Percentiles rank a stretch among this genome's conserved stretches.
These are phyloP conservation scores for Leishmania gerbilli DNA, from an alignment of 208 protist species.

Conservation along the genomic window DNA sequence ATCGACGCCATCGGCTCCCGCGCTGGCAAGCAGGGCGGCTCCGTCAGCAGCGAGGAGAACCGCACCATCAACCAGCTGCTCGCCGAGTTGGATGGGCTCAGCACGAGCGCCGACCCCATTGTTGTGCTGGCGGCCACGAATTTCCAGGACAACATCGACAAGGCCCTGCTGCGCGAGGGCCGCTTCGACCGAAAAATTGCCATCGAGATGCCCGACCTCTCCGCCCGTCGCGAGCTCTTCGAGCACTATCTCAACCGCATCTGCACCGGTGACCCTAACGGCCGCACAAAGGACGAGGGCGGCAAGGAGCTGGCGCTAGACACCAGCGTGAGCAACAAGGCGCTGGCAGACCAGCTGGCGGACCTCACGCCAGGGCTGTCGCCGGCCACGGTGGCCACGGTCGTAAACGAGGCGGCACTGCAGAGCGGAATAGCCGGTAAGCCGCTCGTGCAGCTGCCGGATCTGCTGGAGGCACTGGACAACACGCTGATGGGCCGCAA, in stretches of 20 bases:
- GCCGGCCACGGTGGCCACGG: slow-evolving; percentile 96
- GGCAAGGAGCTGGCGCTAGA: slow-evolving; percentile 56
- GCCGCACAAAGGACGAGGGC: slow-evolving; percentile 59
- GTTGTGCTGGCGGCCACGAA: slow-evolving; percentile 98
- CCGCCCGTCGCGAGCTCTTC: slow-evolving; percentile 84
- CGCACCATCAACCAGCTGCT: slow-evolving; percentile 97
- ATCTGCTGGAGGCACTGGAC: slow-evolving; percentile 79
- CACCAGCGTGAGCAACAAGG: slow-evolving; percentile 62
- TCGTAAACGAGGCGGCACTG: slow-evolving; percentile 97
- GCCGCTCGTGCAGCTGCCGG: slow-evolving; percentile 66
- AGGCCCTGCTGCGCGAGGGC: slow-evolving; percentile 86
- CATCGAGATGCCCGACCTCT: slow-evolving; percentile 87
- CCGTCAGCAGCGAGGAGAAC: slow-evolving; percentile 92
- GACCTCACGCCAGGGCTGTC: slow-evolving; percentile 90
- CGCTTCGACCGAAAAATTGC: slow-evolving; percentile 90
- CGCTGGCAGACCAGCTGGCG: slow-evolving; percentile 48
- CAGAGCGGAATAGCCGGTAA: slow-evolving; percentile 84
- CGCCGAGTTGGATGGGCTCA: slow-evolving; percentile 95
- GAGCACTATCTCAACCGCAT: slow-evolving; percentile 80
- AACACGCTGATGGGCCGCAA: slow-evolving; percentile 84
- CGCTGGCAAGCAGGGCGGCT: slow-evolving; percentile 67
- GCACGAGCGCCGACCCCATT: slow-evolving; percentile 83
- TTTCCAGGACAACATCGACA: slow-evolving; percentile 96
- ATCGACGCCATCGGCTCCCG: slow-evolving; percentile 97
- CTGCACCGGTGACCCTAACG: slow-evolving; percentile 80